phyloP scores from a whole-genome alignment of 345 rosid genomes.

The Populus tremula region DNA sequence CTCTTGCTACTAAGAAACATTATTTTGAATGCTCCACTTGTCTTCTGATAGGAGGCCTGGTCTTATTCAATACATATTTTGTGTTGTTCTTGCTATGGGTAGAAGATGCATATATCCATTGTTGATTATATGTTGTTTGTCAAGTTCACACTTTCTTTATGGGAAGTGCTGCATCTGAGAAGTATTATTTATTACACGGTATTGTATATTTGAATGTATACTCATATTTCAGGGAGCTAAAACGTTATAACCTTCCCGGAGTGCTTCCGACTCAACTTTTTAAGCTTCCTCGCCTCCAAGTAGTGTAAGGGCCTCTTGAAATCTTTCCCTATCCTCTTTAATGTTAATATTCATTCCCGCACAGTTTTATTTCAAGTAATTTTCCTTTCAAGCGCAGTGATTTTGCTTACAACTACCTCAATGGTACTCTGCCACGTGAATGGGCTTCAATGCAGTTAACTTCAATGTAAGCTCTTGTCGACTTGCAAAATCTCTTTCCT shows the following conservation, averaged over 20 bases:
- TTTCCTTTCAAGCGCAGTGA: slow-evolving; percentile 40
- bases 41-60: background rate
- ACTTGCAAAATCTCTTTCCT: background rate
- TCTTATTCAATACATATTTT: background rate
- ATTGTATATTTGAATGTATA: background rate
- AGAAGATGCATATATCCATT: background rate
- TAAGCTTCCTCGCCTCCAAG: slow-evolving; percentile 49
- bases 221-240: slow-evolving; percentile 37
- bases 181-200: background rate
- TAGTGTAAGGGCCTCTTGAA: slow-evolving; percentile 41
- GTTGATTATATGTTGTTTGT: background rate
- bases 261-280: slow-evolving; percentile 58
- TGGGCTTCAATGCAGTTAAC: slow-evolving; percentile 52
- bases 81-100: background rate
- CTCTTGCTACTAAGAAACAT: background rate
- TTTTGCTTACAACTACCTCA: slow-evolving; percentile 52
- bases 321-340: background rate
- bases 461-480: slow-evolving; percentile 39
- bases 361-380: background rate
- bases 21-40: background rate
- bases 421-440: slow-evolving; percentile 54
- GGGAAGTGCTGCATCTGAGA: background rate
- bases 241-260: slow-evolving; percentile 59
- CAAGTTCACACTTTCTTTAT: background rate
- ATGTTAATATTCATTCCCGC: background rate